These are phyloP conservation scores for Volvox reticuliferus DNA, from an alignment of 139 green algal genomes.

Conservation along the genomic window DNA sequence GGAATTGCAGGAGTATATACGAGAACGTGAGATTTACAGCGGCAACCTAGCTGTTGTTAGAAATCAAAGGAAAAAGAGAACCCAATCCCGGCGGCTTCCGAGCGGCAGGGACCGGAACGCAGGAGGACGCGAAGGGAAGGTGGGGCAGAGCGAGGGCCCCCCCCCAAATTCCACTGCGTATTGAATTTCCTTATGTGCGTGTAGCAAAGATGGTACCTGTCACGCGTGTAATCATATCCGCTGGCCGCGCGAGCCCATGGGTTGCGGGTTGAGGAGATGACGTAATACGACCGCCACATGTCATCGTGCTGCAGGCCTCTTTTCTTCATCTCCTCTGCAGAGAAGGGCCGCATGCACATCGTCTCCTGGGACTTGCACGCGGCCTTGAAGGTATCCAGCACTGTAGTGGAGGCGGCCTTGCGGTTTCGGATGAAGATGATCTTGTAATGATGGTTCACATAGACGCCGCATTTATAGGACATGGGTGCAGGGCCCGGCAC, in stretches of 20 bases:
- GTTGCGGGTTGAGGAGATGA: constrained; percentile 32
- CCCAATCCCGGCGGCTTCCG: too few species aligned
- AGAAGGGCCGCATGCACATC: constrained; percentile 36
- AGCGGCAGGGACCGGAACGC: too few species aligned
- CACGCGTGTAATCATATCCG: constrained; percentile 42
- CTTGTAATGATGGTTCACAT: constrained; percentile 49
- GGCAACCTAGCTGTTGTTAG: too few species aligned
- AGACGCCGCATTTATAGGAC: constrained; percentile 49
- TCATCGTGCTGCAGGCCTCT: constrained; percentile 9
- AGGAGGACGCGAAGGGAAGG: too few species aligned
- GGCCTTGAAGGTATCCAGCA: constrained; percentile 45
- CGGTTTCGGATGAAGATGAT: constrained; percentile 50
- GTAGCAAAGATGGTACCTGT: neutral
- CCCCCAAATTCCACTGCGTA: too few species aligned
- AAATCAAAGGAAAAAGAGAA: too few species aligned
- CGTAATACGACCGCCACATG: constrained; percentile 39
- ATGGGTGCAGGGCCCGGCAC: constrained; percentile 16
- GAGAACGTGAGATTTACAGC: too few species aligned
- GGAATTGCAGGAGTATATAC: too few species aligned
- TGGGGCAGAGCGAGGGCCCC: too few species aligned
- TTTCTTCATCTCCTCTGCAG: neutral
- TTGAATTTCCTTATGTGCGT: too few species aligned
- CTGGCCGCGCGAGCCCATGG: constrained; percentile 41
- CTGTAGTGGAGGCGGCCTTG: constrained; percentile 41
- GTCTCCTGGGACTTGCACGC: constrained; percentile 26